phyloP scores from a whole-genome alignment of 2,329 filamentous ascomycete genomes.

The Cytospora leucostoma region DNA sequence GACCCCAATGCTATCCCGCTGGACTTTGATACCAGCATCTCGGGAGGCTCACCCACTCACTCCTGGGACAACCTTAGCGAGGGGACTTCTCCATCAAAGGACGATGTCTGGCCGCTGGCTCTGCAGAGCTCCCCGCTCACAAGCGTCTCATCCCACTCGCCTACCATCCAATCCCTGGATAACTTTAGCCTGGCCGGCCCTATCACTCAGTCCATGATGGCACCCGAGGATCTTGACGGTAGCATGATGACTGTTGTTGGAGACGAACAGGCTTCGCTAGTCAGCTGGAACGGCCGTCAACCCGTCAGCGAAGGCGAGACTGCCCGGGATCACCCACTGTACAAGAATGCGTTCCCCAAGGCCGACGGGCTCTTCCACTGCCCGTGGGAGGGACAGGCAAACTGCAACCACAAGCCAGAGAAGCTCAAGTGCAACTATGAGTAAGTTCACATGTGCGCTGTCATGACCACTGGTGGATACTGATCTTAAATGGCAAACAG shows the following conservation, averaged over 20 bases:
- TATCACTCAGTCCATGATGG: constrained; percentile 39
- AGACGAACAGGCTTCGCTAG: constrained; percentile 42
- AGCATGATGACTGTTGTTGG: constrained; percentile 37
- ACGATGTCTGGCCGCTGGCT: constrained; percentile 50
- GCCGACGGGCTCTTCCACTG: constrained; percentile 89
- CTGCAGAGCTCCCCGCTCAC: constrained; percentile 46
- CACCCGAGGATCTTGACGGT: constrained; percentile 41
- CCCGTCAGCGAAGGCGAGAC: constrained; percentile 56
- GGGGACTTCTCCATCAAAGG: constrained; percentile 53
- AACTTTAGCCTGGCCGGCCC: constrained; percentile 24
- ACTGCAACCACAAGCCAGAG: constrained; percentile 87
- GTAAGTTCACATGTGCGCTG: constrained; percentile 58
- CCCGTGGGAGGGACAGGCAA: constrained; percentile 72
- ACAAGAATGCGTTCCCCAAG: constrained; percentile 64
- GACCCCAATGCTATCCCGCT: constrained; percentile 58
- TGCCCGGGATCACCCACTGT: constrained; percentile 68
- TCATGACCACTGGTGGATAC: constrained; percentile 5
- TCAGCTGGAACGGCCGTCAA: constrained; percentile 49
- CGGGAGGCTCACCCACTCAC: constrained; percentile 52
- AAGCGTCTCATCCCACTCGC: constrained; percentile 33
- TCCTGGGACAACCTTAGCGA: constrained; percentile 58
- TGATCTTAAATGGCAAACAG: constrained; percentile 47
- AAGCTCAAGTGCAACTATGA: constrained; percentile 99
- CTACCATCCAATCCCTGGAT: constrained; percentile 22
- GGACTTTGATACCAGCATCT: constrained; percentile 52